Evolutionary conservation across 306 rosid genomes (phyloP), one percentile per base, ranked within the genome.

Genomic region (Sphenostylis stenocarpa): DNA sequence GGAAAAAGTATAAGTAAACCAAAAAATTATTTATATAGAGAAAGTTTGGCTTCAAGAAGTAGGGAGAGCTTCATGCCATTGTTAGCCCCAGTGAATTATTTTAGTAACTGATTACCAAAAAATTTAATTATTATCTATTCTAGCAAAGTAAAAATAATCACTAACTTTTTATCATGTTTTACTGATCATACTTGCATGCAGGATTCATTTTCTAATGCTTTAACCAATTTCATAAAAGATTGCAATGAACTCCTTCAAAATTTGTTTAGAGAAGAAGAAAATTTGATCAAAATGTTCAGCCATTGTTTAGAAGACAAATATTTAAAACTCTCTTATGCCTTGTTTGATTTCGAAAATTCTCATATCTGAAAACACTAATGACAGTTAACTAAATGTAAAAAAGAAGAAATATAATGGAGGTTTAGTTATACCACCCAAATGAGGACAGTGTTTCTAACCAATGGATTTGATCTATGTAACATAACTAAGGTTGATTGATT

Each of bases 401-500:
- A 19, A 19, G 2, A 48, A 44, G n/a, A 58, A 77, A 56, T 48
- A 80, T 77, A 33, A 5, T 15, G 39, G 66, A 58, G 66, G 19
- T 58, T 80, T 0, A 24, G 72, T 47, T 72, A 84, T 91, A 91
- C 97, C 91, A 88, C 83, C 94, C 97, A 89, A 17, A 76, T 70
- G 28, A 83, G 80, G 24, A 83, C 69, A 41, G 77, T 76, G 57
- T 85, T 87, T 76, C 77, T 85, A 82, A 48, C 71, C 64, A 79
- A 67, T 55, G 86, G 85, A 76, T 77, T 91, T 79, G 97, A 75
- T 29, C 88, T 19, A 48, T 77, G 86, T 63, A 77, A 51, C 52
- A 86, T 83, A 52, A 89, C 90, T 60, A 91, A 86, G 57, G 87
- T 72, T 68, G 94, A 80, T 52, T 91, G 97, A 78, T 90, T 87